Conservation (phyloP, 768 basidiomycete species). For the Tylopilus cervinicoccineus region DNA sequence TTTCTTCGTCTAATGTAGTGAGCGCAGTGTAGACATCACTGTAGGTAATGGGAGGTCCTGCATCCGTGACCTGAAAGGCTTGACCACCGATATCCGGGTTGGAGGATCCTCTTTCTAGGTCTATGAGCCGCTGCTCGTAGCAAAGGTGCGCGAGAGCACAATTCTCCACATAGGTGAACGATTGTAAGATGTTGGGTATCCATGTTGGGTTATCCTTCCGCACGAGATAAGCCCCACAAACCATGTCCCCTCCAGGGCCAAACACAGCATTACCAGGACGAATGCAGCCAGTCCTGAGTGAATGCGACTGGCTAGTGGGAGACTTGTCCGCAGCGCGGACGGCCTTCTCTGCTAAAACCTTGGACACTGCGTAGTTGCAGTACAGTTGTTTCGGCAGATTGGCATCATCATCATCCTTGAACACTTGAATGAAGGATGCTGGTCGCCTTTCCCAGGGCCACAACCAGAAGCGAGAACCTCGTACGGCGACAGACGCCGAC, state of each 20-base stretch:
- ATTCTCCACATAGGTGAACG: conserved; percentile 75
- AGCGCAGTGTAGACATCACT: conserved; percentile 60
- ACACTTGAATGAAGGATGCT: conserved; percentile 52
- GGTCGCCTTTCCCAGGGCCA: conserved; percentile 75
- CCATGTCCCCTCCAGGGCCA: conserved; percentile 70
- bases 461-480: conserved; percentile 55
- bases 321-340: conserved; percentile 42
- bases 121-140: conserved; percentile 70
- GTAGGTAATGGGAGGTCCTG: conserved; percentile 57
- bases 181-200: conserved; percentile 54
- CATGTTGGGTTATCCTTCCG: conserved; percentile 61
- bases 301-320: conserved; percentile 23
- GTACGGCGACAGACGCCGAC: conserved; percentile 61
- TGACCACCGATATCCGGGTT: conserved; percentile 72
- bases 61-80: conserved; percentile 62
- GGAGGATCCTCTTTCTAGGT: conserved; percentile 36
- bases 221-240: conserved; percentile 60
- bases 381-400: conserved; percentile 58
- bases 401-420: conserved; percentile 61
- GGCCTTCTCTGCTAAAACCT: conserved; percentile 50
- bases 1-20: conserved; percentile 53
- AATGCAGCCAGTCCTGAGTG: conserved; percentile 65
- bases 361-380: conserved; percentile 75
- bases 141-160: conserved; percentile 66
- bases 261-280: conserved; percentile 78